Conservation (phyloP, 1,139 yeast genomes). For the Debaryomycetaceae sp. region DNA sequence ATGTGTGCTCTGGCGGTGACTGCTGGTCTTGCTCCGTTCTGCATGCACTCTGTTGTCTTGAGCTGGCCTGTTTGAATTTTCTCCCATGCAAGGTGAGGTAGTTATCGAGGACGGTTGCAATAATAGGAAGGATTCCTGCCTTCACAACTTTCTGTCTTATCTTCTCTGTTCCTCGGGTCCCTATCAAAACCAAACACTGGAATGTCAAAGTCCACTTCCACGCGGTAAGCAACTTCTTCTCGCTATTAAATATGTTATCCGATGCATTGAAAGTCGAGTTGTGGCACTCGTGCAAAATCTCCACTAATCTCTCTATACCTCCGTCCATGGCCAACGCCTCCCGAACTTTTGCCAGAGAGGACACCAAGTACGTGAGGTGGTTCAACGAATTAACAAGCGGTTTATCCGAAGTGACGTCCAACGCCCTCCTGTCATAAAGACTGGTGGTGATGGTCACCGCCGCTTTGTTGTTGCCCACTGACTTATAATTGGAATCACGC, state of each 20-base stretch:
- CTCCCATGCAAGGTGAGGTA: conserved; percentile 51
- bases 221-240: conserved; percentile 59
- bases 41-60: conserved; percentile 9
- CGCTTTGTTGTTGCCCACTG: conserved; percentile 77
- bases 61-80: conserved; percentile 32
- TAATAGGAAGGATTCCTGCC: conserved; percentile 87
- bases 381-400: conserved; percentile 91
- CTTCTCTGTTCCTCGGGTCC: conserved; percentile 87
- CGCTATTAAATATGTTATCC: conserved; percentile 42
- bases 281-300: conserved; percentile 79
- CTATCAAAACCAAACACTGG: conserved; percentile 86
- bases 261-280: conserved; percentile 28
- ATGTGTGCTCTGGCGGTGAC: conserved; percentile 6
- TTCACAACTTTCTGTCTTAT: conserved; percentile 83
- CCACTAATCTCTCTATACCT: conserved; percentile 83
- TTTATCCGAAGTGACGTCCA: conserved; percentile 84
- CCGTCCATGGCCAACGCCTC: conserved; percentile 90
- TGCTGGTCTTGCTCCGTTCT: conserved; percentile 4
- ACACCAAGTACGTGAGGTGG: conserved; percentile 81
- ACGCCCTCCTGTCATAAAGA: conserved; percentile 85
- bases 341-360: conserved; percentile 83
- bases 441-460: conserved; percentile 87
- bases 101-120: conserved; percentile 89
- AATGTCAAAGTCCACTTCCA: conserved; percentile 98
- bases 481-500: conserved; percentile 90